These are phyloP conservation scores for Oxytropis ochrocephala DNA, from an alignment of 306 rosid species.

Conservation along the genomic window DNA sequence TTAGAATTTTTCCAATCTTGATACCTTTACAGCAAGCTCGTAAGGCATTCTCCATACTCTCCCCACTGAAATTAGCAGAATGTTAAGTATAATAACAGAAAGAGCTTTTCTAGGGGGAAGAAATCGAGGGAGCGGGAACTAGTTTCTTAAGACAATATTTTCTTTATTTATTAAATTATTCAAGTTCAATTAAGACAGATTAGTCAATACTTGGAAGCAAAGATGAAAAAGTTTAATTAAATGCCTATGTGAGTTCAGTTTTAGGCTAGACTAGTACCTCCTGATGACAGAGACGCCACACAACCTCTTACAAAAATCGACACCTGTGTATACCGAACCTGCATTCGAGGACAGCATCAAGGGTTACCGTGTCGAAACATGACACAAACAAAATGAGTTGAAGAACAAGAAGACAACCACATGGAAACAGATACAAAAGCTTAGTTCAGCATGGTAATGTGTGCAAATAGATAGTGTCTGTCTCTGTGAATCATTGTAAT, in stretches of 20 bases:
- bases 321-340: slow-evolving; percentile 95
- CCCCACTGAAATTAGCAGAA: slow-evolving; percentile 61
- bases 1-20: slow-evolving; percentile 96
- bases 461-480: background rate
- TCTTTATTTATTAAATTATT: background rate
- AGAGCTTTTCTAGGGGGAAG: background rate
- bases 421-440: background rate
- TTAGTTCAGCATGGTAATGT: background rate
- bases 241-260: background rate
- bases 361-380: background rate
- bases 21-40: slow-evolving; percentile 99
- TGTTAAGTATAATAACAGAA: background rate
- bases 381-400: background rate
- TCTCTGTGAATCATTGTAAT: background rate
- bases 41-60: slow-evolving; percentile 99
- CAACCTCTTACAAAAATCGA: slow-evolving; percentile 93
- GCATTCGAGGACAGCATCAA: slow-evolving; percentile 30
- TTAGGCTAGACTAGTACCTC: slow-evolving; percentile 48
- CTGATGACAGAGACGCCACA: slow-evolving; percentile 97
- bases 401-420: background rate
- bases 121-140: background rate
- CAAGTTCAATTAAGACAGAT: background rate
- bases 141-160: background rate
- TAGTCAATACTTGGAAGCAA: slow-evolving; percentile 14
- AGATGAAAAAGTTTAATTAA: background rate